Conservation (phyloP, 805 yeast species). For the Pichia pseudocactophila region DNA sequence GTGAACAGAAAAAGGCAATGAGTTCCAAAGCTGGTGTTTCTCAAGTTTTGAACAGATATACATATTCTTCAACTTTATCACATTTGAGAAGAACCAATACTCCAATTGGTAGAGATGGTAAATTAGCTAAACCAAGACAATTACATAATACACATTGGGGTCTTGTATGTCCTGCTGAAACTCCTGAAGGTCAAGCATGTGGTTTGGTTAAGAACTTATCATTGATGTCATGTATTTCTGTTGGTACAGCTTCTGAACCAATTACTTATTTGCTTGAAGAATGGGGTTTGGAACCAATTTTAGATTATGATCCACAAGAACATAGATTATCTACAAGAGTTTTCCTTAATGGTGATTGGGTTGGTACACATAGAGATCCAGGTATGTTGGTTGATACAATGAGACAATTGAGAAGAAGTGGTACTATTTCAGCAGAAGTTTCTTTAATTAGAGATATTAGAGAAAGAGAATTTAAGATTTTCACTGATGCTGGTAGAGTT, state of each 20-base stretch:
- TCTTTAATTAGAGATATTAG: conserved; percentile 94
- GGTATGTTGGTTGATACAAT: conserved; percentile 85
- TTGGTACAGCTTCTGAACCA: conserved; percentile 95
- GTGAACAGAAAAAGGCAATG: conserved; percentile 99
- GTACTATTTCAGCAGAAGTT: conserved; percentile 93
- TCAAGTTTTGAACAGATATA: conserved; percentile 94
- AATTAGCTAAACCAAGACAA: conserved; percentile 97
- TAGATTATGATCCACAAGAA: conserved; percentile 89
- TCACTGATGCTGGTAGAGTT: conserved; percentile 98
- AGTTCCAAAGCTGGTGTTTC: conserved; percentile 98
- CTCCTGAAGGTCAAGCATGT: conserved; percentile 99
- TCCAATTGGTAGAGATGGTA: conserved; percentile 99
- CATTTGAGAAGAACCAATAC: conserved; percentile 99
- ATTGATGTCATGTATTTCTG: conserved; percentile 94
- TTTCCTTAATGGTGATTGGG: conserved; percentile 98
- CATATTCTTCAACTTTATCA: conserved; percentile 96
- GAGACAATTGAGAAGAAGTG: conserved; percentile 85
- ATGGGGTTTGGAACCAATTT: conserved; percentile 99
- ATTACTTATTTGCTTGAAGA: conserved; percentile 88
- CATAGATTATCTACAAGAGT: conserved; percentile 88
- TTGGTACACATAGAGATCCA: conserved; percentile 96
- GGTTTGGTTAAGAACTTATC: conserved; percentile 96
- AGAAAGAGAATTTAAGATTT: conserved; percentile 90
- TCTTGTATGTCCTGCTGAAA: conserved; percentile 98
- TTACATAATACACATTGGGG: conserved; percentile 99